A percentile compares a stretch with the other conserved stretches of the same genome.
Evolutionary conservation across 148 eudicot genomes (phyloP).

Genomic region (Silene conica): DNA sequence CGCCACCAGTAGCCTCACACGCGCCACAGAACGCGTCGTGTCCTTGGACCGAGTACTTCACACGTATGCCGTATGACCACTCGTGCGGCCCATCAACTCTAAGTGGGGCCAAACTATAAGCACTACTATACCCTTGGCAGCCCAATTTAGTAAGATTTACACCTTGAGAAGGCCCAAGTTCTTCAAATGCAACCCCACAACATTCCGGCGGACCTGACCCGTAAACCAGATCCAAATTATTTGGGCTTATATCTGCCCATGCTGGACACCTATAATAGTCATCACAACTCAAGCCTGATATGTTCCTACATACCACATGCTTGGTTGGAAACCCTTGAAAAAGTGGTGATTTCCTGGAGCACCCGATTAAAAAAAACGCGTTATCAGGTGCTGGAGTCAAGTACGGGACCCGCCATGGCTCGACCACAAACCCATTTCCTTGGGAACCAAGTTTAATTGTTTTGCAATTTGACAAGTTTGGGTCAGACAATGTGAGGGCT

Average conservation of each 20-base stretch:
- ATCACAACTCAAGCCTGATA: constrained; percentile 90
- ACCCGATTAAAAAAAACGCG: constrained; percentile 70
- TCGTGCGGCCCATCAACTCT: constrained; percentile 53
- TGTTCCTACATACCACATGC: constrained; percentile 63
- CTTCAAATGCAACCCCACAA: constrained; percentile 61
- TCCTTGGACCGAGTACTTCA: constrained; percentile 66
- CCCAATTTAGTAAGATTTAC: constrained; percentile 55
- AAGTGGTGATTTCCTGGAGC: constrained; percentile 64
- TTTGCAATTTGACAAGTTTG: constrained; percentile 77
- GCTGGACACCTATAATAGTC: constrained; percentile 81
- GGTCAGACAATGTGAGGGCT: constrained; percentile 71
- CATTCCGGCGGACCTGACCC: constrained; percentile 79
- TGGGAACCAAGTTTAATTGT: constrained; percentile 52
- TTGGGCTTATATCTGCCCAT: constrained; percentile 57
- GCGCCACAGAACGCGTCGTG: constrained; percentile 58
- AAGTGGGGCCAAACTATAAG: constrained; percentile 62
- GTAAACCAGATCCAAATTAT: constrained; percentile 38
- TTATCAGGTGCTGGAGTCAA: constrained; percentile 68
- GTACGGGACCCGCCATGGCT: constrained; percentile 56
- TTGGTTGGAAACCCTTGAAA: constrained; percentile 79
- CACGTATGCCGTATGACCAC: constrained; percentile 94
- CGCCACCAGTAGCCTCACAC: constrained; percentile 88
- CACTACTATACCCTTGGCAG: constrained; percentile 79
- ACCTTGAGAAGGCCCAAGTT: constrained; percentile 36
- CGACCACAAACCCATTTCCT: constrained; percentile 85